A percentile compares a stretch with the other conserved stretches of the same genome.
These are phyloP conservation scores for Boletus reticuloceps DNA, from an alignment of 768 basidiomycete species.

Conservation along the genomic window DNA sequence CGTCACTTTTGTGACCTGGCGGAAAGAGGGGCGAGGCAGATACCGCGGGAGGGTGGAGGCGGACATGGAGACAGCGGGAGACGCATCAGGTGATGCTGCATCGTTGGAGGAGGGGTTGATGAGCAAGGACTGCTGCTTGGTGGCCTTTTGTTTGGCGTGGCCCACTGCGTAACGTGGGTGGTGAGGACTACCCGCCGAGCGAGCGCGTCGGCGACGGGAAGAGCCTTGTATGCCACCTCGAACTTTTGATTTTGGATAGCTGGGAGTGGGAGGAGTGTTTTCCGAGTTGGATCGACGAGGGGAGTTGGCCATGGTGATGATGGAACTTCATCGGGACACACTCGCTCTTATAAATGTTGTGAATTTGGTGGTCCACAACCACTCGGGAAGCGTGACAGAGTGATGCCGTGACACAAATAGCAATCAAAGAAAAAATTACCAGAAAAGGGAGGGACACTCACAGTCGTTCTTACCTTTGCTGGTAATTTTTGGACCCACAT, in stretches of 20 bases:
- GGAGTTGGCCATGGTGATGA: conserved; percentile 25
- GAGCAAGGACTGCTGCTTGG: conserved; percentile 12
- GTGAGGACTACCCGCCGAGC: conserved; percentile 26
- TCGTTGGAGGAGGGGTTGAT: conserved; percentile 23
- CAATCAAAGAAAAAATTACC: conserved; percentile 30
- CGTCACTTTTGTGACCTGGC: conserved; percentile 7
- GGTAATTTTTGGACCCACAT: conserved; percentile 33
- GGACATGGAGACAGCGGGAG: conserved; percentile 7
- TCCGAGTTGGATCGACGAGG: conserved; percentile 29
- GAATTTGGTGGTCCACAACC: no score
- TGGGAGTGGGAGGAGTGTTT: conserved; percentile 32
- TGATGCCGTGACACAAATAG: conserved; percentile 29
- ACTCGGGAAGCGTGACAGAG: conserved; percentile 21
- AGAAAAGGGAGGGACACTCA: conserved; percentile 2
- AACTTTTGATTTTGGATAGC: conserved; percentile 14
- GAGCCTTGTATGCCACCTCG: conserved; percentile 32
- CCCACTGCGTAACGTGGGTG: conserved; percentile 35
- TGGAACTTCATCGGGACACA: not conserved
- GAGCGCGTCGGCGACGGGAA: conserved; percentile 40
- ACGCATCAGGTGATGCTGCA: not conserved
- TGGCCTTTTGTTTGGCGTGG: conserved; percentile 37
- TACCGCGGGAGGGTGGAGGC: conserved; percentile 22
- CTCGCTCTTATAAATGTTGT: conserved; percentile 20
- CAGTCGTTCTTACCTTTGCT: conserved; percentile 10
- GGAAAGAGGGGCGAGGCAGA: conserved; percentile 20